Evolutionary conservation across 2,329 filamentous ascomycete species (phyloP).

Genomic region (Aspergillus pseudoterreus): DNA sequence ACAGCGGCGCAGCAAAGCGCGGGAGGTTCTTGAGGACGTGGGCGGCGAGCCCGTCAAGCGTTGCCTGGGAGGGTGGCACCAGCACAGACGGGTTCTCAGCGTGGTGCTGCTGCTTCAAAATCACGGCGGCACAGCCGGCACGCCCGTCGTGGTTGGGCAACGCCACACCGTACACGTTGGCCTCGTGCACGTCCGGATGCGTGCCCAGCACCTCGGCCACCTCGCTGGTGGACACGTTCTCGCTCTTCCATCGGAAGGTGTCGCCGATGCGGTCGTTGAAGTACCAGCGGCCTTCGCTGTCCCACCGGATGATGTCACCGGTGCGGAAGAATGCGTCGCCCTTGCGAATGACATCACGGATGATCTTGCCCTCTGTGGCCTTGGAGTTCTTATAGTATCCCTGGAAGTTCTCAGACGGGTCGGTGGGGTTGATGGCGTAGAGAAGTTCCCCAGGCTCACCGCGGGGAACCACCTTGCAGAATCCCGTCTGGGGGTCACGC

Average conservation of each 20-base stretch:
- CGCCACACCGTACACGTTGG: constrained; percentile 80
- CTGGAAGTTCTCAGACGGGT: constrained; percentile 66
- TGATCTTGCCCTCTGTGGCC: constrained; percentile 69
- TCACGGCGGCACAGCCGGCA: constrained; percentile 74
- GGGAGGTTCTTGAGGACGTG: constrained; percentile 61
- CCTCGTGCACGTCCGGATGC: constrained; percentile 66
- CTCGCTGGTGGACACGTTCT: constrained; percentile 79
- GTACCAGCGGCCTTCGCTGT: constrained; percentile 66
- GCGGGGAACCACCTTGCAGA: constrained; percentile 57
- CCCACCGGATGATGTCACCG: constrained; percentile 74
- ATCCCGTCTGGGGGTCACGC: constrained; percentile 65
- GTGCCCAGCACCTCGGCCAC: constrained; percentile 70
- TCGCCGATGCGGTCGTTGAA: constrained; percentile 67
- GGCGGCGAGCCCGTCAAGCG: constrained; percentile 58
- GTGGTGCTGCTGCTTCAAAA: constrained; percentile 48
- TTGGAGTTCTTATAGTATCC: constrained; percentile 75
- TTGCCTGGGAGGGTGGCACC: constrained; percentile 32
- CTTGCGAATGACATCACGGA: constrained; percentile 67
- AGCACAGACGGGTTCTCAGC: constrained; percentile 17
- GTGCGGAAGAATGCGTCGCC: constrained; percentile 81
- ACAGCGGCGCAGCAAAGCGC: constrained; percentile 71
- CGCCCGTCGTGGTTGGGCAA: constrained; percentile 79
- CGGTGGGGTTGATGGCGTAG: constrained; percentile 62
- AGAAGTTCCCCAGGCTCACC: constrained; percentile 74
- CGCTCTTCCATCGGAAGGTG: constrained; percentile 62